phyloP scores from a whole-genome alignment of 2,329 filamentous ascomycete species.

The Nakataea oryzae region DNA sequence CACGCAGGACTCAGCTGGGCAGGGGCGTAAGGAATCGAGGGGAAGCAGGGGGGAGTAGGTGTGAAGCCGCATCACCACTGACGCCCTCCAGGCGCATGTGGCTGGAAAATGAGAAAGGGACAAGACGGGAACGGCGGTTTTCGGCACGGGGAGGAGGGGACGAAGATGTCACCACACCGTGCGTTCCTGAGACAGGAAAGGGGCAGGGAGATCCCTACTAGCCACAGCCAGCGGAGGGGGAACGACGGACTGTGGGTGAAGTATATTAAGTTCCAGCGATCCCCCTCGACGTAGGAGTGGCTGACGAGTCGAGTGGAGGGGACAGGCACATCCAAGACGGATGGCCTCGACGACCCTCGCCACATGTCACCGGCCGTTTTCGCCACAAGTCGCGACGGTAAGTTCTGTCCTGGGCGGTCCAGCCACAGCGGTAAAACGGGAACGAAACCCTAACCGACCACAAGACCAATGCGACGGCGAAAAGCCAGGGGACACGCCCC shows the following conservation, averaged over 20 bases:
- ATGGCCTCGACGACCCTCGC: background rate
- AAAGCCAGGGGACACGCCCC: background rate
- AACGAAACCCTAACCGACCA: no score
- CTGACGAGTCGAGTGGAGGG: no score
- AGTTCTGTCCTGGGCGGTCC: background rate
- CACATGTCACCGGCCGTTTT: background rate
- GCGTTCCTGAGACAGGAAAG: background rate
- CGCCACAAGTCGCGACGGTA: background rate
- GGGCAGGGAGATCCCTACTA: background rate
- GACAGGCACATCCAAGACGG: no score
- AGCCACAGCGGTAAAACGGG: no score
- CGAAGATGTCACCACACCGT: background rate
- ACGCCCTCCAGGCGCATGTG: background rate
- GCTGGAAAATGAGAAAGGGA: background rate
- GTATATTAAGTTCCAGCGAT: background rate
- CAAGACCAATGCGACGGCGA: background rate
- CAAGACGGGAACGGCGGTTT: background rate
- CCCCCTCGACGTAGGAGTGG: no score
- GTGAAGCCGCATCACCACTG: background rate
- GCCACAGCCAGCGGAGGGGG: background rate
- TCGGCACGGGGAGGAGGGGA: background rate
- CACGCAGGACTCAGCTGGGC: background rate
- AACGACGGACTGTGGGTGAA: background rate
- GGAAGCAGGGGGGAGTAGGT: background rate
- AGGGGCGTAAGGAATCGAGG: no score